Evolutionary conservation across 208 protist species (phyloP).

Genomic region (Acanthamoeba castellanii): DNA sequence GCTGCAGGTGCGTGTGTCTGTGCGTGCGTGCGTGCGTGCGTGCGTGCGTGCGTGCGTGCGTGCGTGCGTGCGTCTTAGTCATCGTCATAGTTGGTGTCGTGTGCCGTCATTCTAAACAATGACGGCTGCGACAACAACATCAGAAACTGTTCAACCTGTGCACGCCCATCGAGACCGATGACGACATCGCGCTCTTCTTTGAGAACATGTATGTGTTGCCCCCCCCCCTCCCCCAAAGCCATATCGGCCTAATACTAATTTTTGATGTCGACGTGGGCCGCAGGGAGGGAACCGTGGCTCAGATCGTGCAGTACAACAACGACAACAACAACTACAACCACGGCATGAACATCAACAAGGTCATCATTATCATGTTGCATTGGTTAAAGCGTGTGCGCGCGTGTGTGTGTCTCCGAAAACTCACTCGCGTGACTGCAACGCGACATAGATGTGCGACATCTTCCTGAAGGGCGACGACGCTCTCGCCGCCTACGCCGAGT

Average conservation of each 20-base stretch:
- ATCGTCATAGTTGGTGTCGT: no score
- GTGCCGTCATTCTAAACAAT: no score
- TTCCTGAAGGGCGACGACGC: constrained; percentile 39
- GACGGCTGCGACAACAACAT: no score
- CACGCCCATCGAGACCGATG: constrained; percentile 38
- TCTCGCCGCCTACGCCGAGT: constrained; percentile 23
- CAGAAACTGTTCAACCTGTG: constrained; percentile 43
- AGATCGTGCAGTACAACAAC: constrained; percentile 67
- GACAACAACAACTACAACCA: constrained; percentile 64
- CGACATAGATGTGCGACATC: background rate
- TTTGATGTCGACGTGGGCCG: background rate
- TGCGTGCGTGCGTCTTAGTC: background rate
- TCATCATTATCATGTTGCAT: background rate
- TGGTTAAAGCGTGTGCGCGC: no score
- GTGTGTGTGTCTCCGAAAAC: background rate
- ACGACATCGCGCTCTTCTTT: constrained; percentile 60
- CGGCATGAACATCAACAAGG: constrained; percentile 67
- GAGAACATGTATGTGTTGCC: constrained; percentile 34
- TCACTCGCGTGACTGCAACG: background rate
- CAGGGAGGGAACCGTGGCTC: constrained; percentile 17
- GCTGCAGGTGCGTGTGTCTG: background rate
- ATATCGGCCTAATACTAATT: background rate
- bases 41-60: background rate
- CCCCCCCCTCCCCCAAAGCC: background rate
- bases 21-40: no score